Conservation (phyloP, 768 basidiomycete species). For the Omphalotus guepiniiformis region DNA sequence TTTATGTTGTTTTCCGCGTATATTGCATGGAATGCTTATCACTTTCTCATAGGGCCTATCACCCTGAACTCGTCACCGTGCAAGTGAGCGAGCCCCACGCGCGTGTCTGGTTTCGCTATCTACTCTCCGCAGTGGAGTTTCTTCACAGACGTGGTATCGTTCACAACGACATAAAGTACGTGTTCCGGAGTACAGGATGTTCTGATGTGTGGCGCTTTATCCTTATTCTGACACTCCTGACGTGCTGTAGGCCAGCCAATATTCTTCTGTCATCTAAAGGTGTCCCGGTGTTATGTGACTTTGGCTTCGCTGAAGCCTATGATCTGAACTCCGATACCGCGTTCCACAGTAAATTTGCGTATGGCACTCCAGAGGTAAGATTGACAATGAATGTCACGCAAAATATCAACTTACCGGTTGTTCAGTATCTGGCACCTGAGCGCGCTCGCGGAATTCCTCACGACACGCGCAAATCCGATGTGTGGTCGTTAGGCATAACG, state of each 20-base stretch:
- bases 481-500: constrained; percentile 84
- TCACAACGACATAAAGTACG: constrained; percentile 93
- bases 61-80: constrained; percentile 84
- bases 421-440: constrained; percentile 89
- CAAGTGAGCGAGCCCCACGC: constrained; percentile 79
- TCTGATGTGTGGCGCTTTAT: no score
- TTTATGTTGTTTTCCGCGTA: constrained; percentile 11
- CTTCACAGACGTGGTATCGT: constrained; percentile 81
- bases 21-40: constrained; percentile 7
- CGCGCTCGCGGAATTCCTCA: constrained; percentile 85
- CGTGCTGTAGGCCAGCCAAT: constrained; percentile 72
- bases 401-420: neutral
- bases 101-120: constrained; percentile 74
- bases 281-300: constrained; percentile 89
- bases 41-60: constrained; percentile 63
- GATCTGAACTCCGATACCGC: constrained; percentile 57
- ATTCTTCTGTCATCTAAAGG: constrained; percentile 78
- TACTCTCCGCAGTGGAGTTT: constrained; percentile 80
- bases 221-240: constrained; percentile 2
- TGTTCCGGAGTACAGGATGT: no score
- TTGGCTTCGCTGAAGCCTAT: constrained; percentile 92
- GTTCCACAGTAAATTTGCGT: constrained; percentile 79
- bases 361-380: constrained; percentile 87
- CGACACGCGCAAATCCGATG: constrained; percentile 89
- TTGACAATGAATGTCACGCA: constrained; percentile 6